Base-by-base conservation (phyloP, 1,284 basidiomycete genomes). In the Sporisorium scitamineum region DNA sequence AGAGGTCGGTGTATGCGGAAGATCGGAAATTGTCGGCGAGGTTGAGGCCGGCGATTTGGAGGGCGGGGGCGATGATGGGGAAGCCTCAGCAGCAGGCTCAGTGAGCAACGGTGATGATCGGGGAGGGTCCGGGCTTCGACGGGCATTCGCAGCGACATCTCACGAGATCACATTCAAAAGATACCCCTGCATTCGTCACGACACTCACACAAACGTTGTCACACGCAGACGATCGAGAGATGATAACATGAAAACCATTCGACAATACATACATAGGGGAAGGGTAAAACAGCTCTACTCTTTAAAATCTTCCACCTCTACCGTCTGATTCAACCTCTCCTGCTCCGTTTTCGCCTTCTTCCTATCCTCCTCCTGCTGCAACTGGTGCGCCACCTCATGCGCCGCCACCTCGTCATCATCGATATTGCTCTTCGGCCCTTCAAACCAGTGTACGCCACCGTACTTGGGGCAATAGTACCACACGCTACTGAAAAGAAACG, bases 391-490 rank as follows among this genome's bases (percentile, higher is more conserved):
- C 26, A 62, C 59, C 4, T 65, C 50, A 9, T 54, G 44, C 11
- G 70, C 70, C 2, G 60, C 70, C 3, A 72, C 64, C 6, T 73
- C 61, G 7, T 69, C 70, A 27, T 69, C 72, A 13, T 76, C 72
- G 29, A 76, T 63, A 41, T 76, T 76, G 57, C 54, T 50, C 53
- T 63, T 77, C 37, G 75, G 75, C 9, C 75, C 75, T 8, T 54
- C 37, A 66, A 78, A 78, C 75, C 75, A 78, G 41, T 75, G 42
- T 10, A 60, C 51, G 22, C 75, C 75, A 31, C 75, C 75, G 50
- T 70, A 70, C 32, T 67, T 64, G 61, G 75, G 75, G 31, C 53
- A 62, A 59, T 76, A 76, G 62, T 75, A 78, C 75, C 75, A 78
- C 14, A 34, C 58, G 18, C 53, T 41, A 37, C 59, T 60, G 52